Percentiles rank a stretch among this genome's conserved stretches.
Conservation (phyloP, 441 rosid genomes). For the Syzygium malaccense region DNA sequence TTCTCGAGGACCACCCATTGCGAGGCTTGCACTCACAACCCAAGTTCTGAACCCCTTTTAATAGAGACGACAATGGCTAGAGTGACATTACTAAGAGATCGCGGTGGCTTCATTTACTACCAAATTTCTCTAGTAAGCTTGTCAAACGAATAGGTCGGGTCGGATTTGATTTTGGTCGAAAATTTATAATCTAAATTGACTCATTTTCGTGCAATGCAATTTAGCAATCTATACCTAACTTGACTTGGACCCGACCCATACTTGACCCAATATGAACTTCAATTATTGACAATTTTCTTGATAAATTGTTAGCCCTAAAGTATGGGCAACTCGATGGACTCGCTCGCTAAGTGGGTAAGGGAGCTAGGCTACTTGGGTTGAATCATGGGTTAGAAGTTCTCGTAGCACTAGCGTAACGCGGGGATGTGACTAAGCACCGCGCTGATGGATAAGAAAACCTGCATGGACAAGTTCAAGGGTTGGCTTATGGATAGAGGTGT, state of each 20-base stretch:
- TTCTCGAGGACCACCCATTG: no score
- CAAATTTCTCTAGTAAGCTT: neutral
- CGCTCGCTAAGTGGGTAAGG: fast-evolving
- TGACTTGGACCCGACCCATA: neutral
- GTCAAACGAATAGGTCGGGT: neutral
- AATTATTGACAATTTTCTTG: neutral
- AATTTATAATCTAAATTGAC: neutral
- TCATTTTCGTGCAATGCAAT: neutral
- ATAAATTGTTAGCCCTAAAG: neutral
- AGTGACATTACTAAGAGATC: no score
- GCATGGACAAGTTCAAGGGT: neutral
- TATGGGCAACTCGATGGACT: fast-evolving
- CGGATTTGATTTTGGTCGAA: neutral
- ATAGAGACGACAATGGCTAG: no score
- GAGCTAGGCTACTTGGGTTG: neutral
- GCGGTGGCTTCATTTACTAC: no score
- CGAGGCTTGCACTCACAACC: no score
- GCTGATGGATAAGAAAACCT: neutral
- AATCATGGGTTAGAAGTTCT: neutral
- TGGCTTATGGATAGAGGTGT: neutral
- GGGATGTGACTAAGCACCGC: neutral
- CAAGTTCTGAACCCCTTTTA: no score
- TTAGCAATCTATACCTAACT: neutral
- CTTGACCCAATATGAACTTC: neutral
- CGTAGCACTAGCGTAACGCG: neutral